Conservation (phyloP, 2,329 filamentous ascomycete species). For the Alternaria brassicae region DNA sequence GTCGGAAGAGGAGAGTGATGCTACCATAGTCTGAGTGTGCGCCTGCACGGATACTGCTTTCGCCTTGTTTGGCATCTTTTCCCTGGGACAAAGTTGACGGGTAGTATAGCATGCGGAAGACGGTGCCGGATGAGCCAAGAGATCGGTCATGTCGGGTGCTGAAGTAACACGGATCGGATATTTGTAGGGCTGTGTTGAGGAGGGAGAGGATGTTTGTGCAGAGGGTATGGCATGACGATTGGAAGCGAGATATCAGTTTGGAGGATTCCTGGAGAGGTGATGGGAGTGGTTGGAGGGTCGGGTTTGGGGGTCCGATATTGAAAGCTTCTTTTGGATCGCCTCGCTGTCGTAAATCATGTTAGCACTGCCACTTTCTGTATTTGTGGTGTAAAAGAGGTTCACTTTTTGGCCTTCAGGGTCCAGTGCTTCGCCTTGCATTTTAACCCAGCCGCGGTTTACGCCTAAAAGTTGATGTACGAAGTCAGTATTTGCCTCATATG, state of each 20-base stretch:
- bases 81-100: constrained; percentile 41
- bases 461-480: constrained; percentile 6
- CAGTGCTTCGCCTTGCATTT: constrained; percentile 85
- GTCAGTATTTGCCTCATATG: too few species aligned
- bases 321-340: constrained; percentile 85
- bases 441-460: constrained; percentile 87
- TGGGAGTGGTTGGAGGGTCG: constrained; percentile 75
- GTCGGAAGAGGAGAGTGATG: constrained; percentile 79
- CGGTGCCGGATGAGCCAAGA: constrained; percentile 59
- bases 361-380: neutral
- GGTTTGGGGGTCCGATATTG: constrained; percentile 82
- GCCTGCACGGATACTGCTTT: constrained; percentile 78
- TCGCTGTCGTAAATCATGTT: constrained; percentile 56
- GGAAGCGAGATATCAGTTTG: constrained; percentile 70
- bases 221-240: constrained; percentile 72
- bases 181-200: constrained; percentile 77
- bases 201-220: constrained; percentile 76
- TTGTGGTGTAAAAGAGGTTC: constrained; percentile 19
- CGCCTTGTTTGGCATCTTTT: constrained; percentile 10
- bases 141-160: constrained; percentile 64
- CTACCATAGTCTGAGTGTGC: constrained; percentile 88
- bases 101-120: constrained; percentile 63
- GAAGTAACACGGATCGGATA: constrained; percentile 63
- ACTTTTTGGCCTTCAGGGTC: constrained; percentile 84
- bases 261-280: constrained; percentile 66